Evolutionary conservation across 257 asterid species (phyloP).

Genomic region (Parsonsia alboflavescens): DNA sequence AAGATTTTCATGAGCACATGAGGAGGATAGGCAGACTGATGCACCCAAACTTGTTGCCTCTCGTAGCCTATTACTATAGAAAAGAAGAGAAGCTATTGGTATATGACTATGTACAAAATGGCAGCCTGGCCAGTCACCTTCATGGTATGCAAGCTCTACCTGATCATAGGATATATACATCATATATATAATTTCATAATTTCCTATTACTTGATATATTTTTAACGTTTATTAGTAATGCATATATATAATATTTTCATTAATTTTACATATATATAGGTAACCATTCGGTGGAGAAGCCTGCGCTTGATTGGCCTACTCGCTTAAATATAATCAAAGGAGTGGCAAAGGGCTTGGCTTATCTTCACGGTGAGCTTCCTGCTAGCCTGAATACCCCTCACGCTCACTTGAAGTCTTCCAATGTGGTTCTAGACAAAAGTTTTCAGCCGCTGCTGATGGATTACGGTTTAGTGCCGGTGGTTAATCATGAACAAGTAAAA

Average conservation of each 20-base stretch:
- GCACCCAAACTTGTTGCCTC: constrained; percentile 65
- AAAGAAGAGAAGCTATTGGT: constrained; percentile 84
- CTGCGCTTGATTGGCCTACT: constrained; percentile 57
- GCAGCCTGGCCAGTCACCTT: constrained; percentile 72
- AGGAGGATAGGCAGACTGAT: constrained; percentile 62
- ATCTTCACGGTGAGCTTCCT: constrained; percentile 60
- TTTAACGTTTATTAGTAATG: too few species aligned
- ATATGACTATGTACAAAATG: constrained; percentile 49
- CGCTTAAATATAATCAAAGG: constrained; percentile 79
- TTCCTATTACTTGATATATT: too few species aligned
- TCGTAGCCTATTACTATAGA: constrained; percentile 82
- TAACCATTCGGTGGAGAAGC: constrained; percentile 39
- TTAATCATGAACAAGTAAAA: constrained; percentile 55
- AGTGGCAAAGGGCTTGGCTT: constrained; percentile 54
- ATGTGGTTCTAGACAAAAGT: constrained; percentile 55
- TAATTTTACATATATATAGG: constrained; percentile 43
- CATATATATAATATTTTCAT: too few species aligned
- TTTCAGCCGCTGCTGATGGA: constrained; percentile 70
- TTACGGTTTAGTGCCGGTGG: constrained; percentile 69
- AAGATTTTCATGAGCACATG: constrained; percentile 91
- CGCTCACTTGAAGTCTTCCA: constrained; percentile 80
- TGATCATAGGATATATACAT: neutral
- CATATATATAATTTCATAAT: too few species aligned
- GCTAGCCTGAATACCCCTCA: constrained; percentile 56
- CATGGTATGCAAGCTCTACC: constrained; percentile 36